Conservation (phyloP, 176 grass and related monocot species). For the Cenchrus fungigraminus region DNA sequence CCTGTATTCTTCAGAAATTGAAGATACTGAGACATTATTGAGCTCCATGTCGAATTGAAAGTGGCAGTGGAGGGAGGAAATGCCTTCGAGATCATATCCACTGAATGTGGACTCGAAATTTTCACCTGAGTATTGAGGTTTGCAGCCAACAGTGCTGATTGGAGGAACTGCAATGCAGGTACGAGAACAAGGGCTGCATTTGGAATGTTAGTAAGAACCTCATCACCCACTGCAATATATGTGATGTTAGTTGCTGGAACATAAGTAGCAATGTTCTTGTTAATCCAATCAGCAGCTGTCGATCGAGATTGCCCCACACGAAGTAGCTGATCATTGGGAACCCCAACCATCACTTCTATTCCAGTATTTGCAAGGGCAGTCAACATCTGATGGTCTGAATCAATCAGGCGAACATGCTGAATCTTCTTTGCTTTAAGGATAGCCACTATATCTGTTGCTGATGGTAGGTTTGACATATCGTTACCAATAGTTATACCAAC, state of each 20-base stretch:
- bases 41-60: slow-evolving; percentile 94
- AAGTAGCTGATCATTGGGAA: slow-evolving; percentile 90
- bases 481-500: slow-evolving; percentile 90
- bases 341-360: slow-evolving; percentile 83
- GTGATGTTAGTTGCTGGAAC: slow-evolving; percentile 89
- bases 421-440: slow-evolving; percentile 83
- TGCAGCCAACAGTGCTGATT: slow-evolving; percentile 85
- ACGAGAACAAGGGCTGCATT: slow-evolving; percentile 91
- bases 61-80: slow-evolving; percentile 91
- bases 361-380: slow-evolving; percentile 82
- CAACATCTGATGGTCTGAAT: slow-evolving; percentile 88
- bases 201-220: slow-evolving; percentile 72
- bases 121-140: slow-evolving; percentile 92
- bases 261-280: slow-evolving; percentile 88
- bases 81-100: slow-evolving; percentile 74
- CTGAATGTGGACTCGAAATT: slow-evolving; percentile 78
- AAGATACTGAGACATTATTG: slow-evolving; percentile 75
- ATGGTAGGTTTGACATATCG: slow-evolving; percentile 58
- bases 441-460: slow-evolving; percentile 70
- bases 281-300: slow-evolving; percentile 83
- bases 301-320: slow-evolving; percentile 81
- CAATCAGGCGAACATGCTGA: slow-evolving; percentile 77
- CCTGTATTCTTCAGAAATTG: slow-evolving; percentile 80
- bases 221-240: slow-evolving; percentile 88
- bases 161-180: slow-evolving; percentile 88